Evolutionary conservation across 1,284 basidiomycete species (phyloP).

Genomic region (Xanthoconium separans): DNA sequence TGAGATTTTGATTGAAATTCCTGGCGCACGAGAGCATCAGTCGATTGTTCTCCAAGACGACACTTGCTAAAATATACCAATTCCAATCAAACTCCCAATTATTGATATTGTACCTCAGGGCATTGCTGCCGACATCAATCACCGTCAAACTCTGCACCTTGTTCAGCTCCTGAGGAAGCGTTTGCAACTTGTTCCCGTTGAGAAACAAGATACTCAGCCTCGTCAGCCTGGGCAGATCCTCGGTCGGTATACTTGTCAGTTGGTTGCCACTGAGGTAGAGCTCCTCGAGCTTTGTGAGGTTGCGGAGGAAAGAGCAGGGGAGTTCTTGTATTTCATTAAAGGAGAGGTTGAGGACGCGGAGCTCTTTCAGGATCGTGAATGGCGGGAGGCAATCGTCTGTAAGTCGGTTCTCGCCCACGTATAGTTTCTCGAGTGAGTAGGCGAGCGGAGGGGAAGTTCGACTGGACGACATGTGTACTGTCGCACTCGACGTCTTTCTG

Average conservation of each 20-base stretch:
- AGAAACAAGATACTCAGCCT: slow-evolving; percentile 78
- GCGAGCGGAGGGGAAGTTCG: slow-evolving; percentile 65
- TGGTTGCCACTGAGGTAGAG: slow-evolving; percentile 95
- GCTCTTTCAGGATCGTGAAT: slow-evolving; percentile 72
- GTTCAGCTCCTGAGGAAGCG: slow-evolving; percentile 87
- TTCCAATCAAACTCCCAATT: slow-evolving; percentile 99
- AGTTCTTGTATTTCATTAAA: slow-evolving; percentile 97
- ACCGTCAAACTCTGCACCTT: slow-evolving; percentile 80
- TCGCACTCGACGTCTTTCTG: slow-evolving; percentile 27
- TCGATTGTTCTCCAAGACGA: not conserved
- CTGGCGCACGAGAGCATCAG: slow-evolving; percentile 41
- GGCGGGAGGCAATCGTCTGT: slow-evolving; percentile 81
- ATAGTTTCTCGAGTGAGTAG: slow-evolving; percentile 73
- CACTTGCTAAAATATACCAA: slow-evolving; percentile 57
- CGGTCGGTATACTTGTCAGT: slow-evolving; percentile 86
- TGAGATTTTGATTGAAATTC: slow-evolving; percentile 95
- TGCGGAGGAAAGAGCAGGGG: slow-evolving; percentile 74
- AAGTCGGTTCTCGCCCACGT: slow-evolving; percentile 88
- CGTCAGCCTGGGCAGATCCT: slow-evolving; percentile 74
- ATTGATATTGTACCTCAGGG: slow-evolving; percentile 96
- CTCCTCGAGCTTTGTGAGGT: slow-evolving; percentile 72
- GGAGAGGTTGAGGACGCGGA: slow-evolving; percentile 87
- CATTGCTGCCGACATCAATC: slow-evolving; percentile 93
- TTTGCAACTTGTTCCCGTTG: slow-evolving; percentile 94
- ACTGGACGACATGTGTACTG: slow-evolving; percentile 20